phyloP scores from a whole-genome alignment of 768 basidiomycete species.

The Boletus patriciae region DNA sequence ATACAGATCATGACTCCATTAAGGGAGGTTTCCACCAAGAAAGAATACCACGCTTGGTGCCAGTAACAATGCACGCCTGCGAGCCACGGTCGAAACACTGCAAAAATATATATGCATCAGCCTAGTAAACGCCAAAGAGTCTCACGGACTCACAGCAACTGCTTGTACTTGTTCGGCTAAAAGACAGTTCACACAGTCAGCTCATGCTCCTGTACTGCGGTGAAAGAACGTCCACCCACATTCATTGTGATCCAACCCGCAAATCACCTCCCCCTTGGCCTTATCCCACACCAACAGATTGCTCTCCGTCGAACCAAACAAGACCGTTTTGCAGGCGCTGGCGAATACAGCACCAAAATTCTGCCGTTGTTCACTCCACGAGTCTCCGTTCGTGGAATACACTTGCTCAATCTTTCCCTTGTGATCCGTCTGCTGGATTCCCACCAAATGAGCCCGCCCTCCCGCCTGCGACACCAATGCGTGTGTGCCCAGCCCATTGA shows the following conservation, averaged over 20 bases:
- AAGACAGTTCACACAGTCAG: slow-evolving; percentile 10
- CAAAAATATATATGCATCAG: slow-evolving; percentile 19
- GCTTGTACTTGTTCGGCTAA: slow-evolving; percentile 35
- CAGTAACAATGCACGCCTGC: slow-evolving; percentile 48
- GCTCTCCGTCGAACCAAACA: slow-evolving; percentile 56
- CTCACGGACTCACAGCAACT: slow-evolving; percentile 33
- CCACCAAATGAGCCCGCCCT: slow-evolving; percentile 52
- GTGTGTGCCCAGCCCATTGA: slow-evolving; percentile 48
- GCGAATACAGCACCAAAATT: slow-evolving; percentile 55
- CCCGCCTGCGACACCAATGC: slow-evolving; percentile 54
- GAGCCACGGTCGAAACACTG: slow-evolving; percentile 49
- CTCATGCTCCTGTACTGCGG: background rate
- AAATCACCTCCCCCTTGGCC: slow-evolving; percentile 50
- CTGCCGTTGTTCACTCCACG: slow-evolving; percentile 30
- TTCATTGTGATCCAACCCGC: slow-evolving; percentile 61
- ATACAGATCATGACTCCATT: slow-evolving; percentile 30
- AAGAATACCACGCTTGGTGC: slow-evolving; percentile 53
- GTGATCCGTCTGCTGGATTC: slow-evolving; percentile 48
- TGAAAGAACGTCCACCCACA: slow-evolving; percentile 38
- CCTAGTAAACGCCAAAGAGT: slow-evolving; percentile 13
- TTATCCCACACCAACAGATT: slow-evolving; percentile 65
- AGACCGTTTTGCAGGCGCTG: slow-evolving; percentile 48
- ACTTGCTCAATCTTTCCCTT: slow-evolving; percentile 54
- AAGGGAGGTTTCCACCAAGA: slow-evolving; percentile 54
- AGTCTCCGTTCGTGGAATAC: slow-evolving; percentile 44